These are phyloP conservation scores for Arabidopsis thaliana DNA, from an alignment of 345 rosid species.

Conservation along the genomic window DNA sequence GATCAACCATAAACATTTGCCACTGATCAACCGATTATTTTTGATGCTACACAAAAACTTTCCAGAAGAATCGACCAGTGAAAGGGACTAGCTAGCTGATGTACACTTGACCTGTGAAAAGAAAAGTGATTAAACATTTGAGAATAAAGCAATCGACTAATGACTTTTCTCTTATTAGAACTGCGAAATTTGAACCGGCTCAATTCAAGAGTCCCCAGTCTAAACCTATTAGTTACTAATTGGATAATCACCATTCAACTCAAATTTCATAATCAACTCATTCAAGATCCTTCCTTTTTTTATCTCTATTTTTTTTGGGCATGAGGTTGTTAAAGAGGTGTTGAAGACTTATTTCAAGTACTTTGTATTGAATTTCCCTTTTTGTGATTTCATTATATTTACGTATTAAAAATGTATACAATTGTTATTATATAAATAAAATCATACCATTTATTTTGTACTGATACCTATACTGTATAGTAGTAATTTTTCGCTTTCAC, in stretches of 20 bases:
- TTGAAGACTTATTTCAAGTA: too few species aligned
- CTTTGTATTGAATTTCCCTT: too few species aligned
- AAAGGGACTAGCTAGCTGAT: not conserved
- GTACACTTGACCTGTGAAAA: not conserved
- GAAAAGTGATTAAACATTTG: not conserved
- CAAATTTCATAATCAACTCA: not conserved
- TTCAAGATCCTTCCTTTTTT: too few species aligned
- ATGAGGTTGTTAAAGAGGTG: too few species aligned
- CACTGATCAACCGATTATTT: not conserved
- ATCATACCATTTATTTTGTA: too few species aligned
- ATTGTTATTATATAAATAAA: too few species aligned
- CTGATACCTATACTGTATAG: too few species aligned
- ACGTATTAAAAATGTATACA: too few species aligned
- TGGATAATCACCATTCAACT: not conserved
- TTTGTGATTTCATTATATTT: too few species aligned
- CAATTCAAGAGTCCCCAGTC: not conserved
- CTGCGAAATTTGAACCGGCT: not conserved
- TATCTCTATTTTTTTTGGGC: too few species aligned
- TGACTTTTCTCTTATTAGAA: too few species aligned
- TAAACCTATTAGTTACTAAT: not conserved
- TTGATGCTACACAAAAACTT: not conserved
- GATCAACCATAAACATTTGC: not conserved
- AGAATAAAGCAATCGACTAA: not conserved
- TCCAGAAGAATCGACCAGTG: not conserved
- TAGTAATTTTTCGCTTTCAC: too few species aligned